A percentile compares a stretch with the other conserved stretches of the same genome.
phyloP scores from a whole-genome alignment of 2,329 filamentous ascomycete genomes.

The Fusarium sp. region DNA sequence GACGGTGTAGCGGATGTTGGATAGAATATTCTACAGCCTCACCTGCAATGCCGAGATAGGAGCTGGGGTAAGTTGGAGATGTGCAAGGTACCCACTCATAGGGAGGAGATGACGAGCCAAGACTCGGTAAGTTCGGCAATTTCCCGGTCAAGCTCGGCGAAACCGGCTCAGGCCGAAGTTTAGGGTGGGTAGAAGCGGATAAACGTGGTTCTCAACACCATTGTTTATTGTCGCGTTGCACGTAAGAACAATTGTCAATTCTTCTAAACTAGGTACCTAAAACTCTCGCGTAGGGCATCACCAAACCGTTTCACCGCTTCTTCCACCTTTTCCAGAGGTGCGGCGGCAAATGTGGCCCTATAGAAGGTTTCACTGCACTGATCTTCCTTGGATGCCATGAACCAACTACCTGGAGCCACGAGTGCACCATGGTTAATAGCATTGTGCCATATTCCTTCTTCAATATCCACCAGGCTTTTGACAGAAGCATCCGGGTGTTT shows the following conservation, averaged over 20 bases:
- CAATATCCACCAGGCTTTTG: neutral
- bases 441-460: neutral
- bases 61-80: neutral
- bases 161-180: conserved; percentile 1
- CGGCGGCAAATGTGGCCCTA: neutral
- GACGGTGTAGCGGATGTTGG: neutral
- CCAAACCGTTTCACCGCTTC: neutral
- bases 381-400: neutral
- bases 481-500: neutral
- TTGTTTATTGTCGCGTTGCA: neutral
- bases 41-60: neutral
- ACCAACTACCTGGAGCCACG: neutral
- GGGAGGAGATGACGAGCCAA: conserved; percentile 1
- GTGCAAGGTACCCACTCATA: conserved; percentile 1
- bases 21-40: neutral
- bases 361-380: neutral
- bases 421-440: neutral
- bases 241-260: neutral
- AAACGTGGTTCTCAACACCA: neutral
- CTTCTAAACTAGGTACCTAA: neutral
- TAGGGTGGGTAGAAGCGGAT: conserved; percentile 1
- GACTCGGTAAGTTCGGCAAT: conserved; percentile 5
- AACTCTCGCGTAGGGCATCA: neutral
- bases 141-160: conserved; percentile 10
- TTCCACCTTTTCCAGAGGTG: neutral